Conservation (phyloP, 2,329 filamentous ascomycete species). For the Pleurostoma richardsiae region DNA sequence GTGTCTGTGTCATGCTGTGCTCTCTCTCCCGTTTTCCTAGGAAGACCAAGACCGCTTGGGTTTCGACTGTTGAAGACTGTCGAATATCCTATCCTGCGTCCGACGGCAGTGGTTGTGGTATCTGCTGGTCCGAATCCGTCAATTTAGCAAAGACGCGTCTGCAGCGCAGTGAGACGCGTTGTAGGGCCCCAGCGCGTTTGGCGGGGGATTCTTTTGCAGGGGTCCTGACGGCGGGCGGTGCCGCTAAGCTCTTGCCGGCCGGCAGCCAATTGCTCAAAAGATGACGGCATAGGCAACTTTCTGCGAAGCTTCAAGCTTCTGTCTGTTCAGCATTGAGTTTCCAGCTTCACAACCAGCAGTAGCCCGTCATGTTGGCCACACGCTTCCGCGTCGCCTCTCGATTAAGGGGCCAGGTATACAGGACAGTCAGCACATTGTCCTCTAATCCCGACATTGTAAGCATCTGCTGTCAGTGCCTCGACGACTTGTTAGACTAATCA, state of each 20-base stretch:
- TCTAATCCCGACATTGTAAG: conserved; percentile 51
- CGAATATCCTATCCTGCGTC: too few relatives aligned
- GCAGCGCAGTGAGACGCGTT: neutral
- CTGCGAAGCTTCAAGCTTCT: neutral
- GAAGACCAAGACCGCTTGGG: neutral
- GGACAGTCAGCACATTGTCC: conserved; percentile 39
- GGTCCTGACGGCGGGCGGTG: too few relatives aligned
- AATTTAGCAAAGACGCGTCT: neutral
- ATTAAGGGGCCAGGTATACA: conserved; percentile 13
- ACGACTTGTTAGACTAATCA: neutral
- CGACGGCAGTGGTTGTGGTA: too few relatives aligned
- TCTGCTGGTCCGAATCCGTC: too few relatives aligned
- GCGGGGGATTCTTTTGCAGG: too few relatives aligned
- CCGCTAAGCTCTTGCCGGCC: neutral
- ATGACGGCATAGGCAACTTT: neutral
- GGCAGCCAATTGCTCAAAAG: neutral
- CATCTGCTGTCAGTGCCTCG: conserved; percentile 3
- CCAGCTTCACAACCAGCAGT: neutral
- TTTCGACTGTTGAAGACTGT: too few relatives aligned
- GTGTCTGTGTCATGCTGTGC: conserved; percentile 10
- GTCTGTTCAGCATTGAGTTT: conserved; percentile 8
- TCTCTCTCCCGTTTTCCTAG: neutral
- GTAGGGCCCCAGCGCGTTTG: neutral
- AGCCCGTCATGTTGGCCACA: conserved; percentile 22
- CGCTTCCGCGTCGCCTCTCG: conserved; percentile 16